Conservation (phyloP, 2,329 filamentous ascomycete species). For the Fusarium sp. region DNA sequence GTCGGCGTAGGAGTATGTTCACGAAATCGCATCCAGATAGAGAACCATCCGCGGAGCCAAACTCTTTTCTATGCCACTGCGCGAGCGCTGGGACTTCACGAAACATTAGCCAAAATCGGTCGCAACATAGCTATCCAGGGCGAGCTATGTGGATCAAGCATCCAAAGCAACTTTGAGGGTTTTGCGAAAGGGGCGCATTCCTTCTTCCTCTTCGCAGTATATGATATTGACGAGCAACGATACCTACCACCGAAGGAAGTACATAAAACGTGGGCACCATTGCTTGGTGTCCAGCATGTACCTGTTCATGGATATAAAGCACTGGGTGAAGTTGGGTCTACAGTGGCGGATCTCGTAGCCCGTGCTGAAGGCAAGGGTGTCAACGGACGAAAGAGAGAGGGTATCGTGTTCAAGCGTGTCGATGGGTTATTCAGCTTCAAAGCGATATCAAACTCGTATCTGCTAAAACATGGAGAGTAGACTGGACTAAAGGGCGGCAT, state of each 20-base stretch:
- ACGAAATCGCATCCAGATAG: slow-evolving; percentile 37
- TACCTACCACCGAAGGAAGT: slow-evolving; percentile 47
- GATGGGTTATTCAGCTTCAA: slow-evolving; percentile 42
- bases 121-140: slow-evolving; percentile 42
- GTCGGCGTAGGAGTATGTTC: slow-evolving; percentile 40
- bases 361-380: slow-evolving; percentile 40
- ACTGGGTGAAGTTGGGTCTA: slow-evolving; percentile 26
- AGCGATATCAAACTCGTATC: slow-evolving; percentile 45
- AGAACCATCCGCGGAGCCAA: slow-evolving; percentile 18
- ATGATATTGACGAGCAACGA: slow-evolving; percentile 47
- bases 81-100: slow-evolving; percentile 17
- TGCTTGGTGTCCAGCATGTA: slow-evolving; percentile 51
- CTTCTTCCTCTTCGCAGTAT: slow-evolving; percentile 52
- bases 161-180: slow-evolving; percentile 43
- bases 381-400: slow-evolving; percentile 42
- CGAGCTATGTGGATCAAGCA: slow-evolving; percentile 43
- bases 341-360: slow-evolving; percentile 31
- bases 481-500: not conserved
- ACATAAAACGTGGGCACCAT: slow-evolving; percentile 42
- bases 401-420: slow-evolving; percentile 42
- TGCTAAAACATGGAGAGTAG: slow-evolving; percentile 45
- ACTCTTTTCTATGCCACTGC: slow-evolving; percentile 36
- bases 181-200: slow-evolving; percentile 38
- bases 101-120: slow-evolving; percentile 16
- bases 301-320: slow-evolving; percentile 40